Evolutionary conservation across 768 basidiomycete genomes (phyloP).

Genomic region (Ephemerocybe angulata): DNA sequence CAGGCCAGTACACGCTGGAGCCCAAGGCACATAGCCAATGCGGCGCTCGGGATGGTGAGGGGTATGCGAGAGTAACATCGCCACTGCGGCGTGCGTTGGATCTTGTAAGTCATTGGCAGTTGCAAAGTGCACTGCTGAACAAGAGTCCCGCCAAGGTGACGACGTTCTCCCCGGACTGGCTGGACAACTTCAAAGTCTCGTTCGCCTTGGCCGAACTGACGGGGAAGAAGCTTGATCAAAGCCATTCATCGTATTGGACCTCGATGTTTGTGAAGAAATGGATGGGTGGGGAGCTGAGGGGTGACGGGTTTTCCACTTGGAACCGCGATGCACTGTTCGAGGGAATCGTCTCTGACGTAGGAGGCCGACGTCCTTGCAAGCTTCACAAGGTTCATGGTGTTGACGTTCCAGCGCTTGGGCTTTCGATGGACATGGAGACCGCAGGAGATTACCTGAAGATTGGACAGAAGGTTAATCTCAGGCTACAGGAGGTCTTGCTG

Average conservation of each 20-base stretch:
- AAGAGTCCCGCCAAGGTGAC: conserved; percentile 23
- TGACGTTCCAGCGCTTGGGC: neutral
- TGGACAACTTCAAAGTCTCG: conserved; percentile 41
- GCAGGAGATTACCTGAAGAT: neutral
- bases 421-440: neutral
- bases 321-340: neutral
- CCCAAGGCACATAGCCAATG: conserved; percentile 65
- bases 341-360: neutral
- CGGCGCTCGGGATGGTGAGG: conserved; percentile 68
- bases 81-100: conserved; percentile 86
- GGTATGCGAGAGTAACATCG: conserved; percentile 81
- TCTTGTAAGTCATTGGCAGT: conserved; percentile 87
- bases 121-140: conserved; percentile 69
- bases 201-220: conserved; percentile 25
- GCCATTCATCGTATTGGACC: conserved; percentile 33
- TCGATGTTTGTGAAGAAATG: conserved; percentile 36
- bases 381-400: conserved; percentile 16
- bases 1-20: conserved; percentile 43
- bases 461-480: too few relatives aligned
- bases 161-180: conserved; percentile 43
- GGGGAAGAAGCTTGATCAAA: conserved; percentile 8
- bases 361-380: neutral
- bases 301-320: conserved; percentile 1
- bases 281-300: conserved; percentile 26
- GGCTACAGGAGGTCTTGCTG: too few relatives aligned